Conservation (phyloP, 306 rosid species). For the Vigna nakashimae region DNA sequence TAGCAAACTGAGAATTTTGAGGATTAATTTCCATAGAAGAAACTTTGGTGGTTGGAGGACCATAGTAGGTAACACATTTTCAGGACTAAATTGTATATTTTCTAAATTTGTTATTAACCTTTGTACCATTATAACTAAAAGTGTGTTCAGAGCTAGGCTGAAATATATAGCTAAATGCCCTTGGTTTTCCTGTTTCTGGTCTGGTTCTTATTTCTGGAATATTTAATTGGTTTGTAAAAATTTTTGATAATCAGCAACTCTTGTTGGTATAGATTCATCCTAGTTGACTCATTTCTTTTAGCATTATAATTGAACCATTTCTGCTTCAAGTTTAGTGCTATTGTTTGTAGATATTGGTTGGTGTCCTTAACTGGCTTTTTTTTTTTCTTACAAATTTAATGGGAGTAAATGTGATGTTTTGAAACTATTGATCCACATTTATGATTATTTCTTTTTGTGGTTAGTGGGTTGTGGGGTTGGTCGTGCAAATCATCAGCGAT, state of each 20-base stretch:
- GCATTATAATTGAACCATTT: background rate
- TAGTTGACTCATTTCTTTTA: background rate
- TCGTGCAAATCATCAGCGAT: constrained; percentile 71
- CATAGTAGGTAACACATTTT: too few relatives aligned
- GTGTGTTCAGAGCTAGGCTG: constrained; percentile 56
- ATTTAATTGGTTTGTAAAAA: constrained; percentile 1
- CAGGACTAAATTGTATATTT: background rate
- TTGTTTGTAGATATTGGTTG: constrained; percentile 63
- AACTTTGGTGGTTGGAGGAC: background rate
- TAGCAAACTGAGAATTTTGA: background rate
- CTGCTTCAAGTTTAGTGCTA: constrained; percentile 52
- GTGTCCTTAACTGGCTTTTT: background rate
- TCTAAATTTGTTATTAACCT: constrained; percentile 24
- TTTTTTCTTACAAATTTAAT: constrained; percentile 7
- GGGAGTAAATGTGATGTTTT: background rate
- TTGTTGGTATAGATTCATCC: background rate
- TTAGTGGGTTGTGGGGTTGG: constrained; percentile 91
- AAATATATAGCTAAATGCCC: constrained; percentile 55
- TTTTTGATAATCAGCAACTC: constrained; percentile 7
- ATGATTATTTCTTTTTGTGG: background rate
- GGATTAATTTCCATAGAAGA: constrained; percentile 15
- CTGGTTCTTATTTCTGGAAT: background rate
- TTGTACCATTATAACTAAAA: constrained; percentile 11
- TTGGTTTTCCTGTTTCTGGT: background rate
- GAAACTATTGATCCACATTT: constrained; percentile 27